Conservation (phyloP, 2,329 filamentous ascomycete genomes). For the Macrophomina tecta region DNA sequence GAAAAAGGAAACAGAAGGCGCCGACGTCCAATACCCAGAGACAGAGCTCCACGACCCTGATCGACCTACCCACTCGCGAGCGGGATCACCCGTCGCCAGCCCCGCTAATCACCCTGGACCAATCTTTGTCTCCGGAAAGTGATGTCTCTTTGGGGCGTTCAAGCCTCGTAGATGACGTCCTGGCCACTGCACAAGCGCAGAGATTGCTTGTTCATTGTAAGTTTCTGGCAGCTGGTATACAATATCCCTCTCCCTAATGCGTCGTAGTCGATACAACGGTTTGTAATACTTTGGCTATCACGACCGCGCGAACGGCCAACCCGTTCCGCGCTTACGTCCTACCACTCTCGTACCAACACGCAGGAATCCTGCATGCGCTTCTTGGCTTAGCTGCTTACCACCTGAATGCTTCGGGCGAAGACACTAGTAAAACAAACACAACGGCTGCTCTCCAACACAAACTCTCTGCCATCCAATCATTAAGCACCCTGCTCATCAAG, state of each 20-base stretch:
- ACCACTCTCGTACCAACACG: conserved; percentile 29
- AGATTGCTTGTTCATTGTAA: conserved; percentile 23
- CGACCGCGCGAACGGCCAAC: conserved; percentile 16
- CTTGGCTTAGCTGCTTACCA: conserved; percentile 32
- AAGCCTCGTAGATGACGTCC: background rate
- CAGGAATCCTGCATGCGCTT: conserved; percentile 28
- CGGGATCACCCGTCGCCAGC: background rate
- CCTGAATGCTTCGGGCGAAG: conserved; percentile 23
- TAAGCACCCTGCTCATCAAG: conserved; percentile 31
- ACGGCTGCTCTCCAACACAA: conserved; percentile 30
- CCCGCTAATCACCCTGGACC: background rate
- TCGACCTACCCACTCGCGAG: background rate
- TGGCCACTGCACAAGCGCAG: conserved; percentile 22
- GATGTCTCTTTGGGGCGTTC: background rate
- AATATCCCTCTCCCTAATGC: background rate
- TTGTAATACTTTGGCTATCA: conserved; percentile 27
- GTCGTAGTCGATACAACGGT: conserved; percentile 28
- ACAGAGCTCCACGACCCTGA: background rate
- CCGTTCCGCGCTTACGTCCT: conserved; percentile 31
- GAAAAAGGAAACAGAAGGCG: background rate
- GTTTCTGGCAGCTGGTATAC: background rate
- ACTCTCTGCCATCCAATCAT: conserved; percentile 30
- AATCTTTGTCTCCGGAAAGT: background rate
- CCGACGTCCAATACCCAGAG: background rate
- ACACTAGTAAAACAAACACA: conserved; percentile 12